A percentile compares a stretch with the other conserved stretches of the same genome.
Conservation (phyloP, 2,329 filamentous ascomycete genomes). For the Fragosphaeria purpurea region DNA sequence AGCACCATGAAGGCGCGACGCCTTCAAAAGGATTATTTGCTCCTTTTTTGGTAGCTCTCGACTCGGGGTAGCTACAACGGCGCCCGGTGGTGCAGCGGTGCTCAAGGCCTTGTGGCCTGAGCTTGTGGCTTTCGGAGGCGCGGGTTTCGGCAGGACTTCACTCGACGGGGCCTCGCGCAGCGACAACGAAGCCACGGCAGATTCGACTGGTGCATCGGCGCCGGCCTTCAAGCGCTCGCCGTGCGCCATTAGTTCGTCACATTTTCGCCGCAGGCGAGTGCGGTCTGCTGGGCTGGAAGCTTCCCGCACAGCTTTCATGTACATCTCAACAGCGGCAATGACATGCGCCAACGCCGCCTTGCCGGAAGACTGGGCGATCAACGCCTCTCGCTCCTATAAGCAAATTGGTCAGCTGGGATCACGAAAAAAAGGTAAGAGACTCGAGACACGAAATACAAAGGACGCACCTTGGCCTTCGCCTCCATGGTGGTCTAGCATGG, state of each 20-base stretch:
- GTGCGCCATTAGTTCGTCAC: conserved; percentile 55
- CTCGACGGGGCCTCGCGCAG: neutral
- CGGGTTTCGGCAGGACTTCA: neutral
- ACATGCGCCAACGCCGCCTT: conserved; percentile 62
- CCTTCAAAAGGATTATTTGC: conserved; percentile 64
- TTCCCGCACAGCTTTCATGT: conserved; percentile 64
- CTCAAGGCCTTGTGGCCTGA: conserved; percentile 5
- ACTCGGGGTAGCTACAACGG: conserved; percentile 28
- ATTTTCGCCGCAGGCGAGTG: conserved; percentile 55
- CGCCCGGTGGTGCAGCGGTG: neutral
- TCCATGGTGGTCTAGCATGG: conserved; percentile 4
- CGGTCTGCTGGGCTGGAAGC: conserved; percentile 54
- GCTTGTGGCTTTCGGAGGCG: conserved; percentile 9
- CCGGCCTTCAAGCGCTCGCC: conserved; percentile 65
- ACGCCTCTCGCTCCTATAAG: conserved; percentile 9
- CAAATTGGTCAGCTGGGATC: neutral
- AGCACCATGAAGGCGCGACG: conserved; percentile 71
- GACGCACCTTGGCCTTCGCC: conserved; percentile 5
- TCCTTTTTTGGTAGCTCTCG: conserved; percentile 59
- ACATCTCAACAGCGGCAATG: conserved; percentile 68
- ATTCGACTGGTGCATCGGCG: neutral
- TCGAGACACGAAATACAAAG: neutral
- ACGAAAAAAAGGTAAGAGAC: neutral
- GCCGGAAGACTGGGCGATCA: conserved; percentile 7
- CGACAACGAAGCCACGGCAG: conserved; percentile 2